phyloP scores from a whole-genome alignment of 768 basidiomycete species.

The Leccinum truebloodii region DNA sequence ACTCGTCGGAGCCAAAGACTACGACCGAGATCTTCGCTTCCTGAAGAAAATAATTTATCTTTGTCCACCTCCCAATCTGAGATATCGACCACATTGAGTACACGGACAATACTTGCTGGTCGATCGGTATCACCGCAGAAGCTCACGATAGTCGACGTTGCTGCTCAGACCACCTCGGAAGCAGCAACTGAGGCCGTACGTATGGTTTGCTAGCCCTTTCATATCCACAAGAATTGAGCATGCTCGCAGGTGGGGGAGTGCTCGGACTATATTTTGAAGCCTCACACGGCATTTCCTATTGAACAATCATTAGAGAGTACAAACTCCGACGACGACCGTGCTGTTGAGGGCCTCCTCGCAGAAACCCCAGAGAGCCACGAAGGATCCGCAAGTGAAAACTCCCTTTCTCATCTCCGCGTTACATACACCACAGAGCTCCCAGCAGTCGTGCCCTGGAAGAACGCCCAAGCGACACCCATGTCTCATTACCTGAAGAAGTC shows the following conservation, averaged over 20 bases:
- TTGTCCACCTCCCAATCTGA: constrained; percentile 28
- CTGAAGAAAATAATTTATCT: constrained; percentile 34
- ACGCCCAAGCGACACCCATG: constrained; percentile 35
- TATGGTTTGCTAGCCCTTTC: constrained; percentile 30
- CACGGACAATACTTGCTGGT: constrained; percentile 33
- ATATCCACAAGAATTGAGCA: constrained; percentile 31
- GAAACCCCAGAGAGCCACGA: constrained; percentile 34
- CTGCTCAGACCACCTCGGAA: constrained; percentile 27
- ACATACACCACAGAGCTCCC: constrained; percentile 37
- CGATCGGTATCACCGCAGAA: constrained; percentile 38
- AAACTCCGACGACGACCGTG: constrained; percentile 39
- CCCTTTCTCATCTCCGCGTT: constrained; percentile 38
- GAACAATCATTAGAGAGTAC: constrained; percentile 35
- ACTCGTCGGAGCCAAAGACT: constrained; percentile 38
- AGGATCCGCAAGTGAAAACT: constrained; percentile 32
- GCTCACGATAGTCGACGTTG: constrained; percentile 21
- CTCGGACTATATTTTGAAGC: constrained; percentile 27
- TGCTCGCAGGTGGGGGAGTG: constrained; percentile 32
- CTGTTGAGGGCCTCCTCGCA: constrained; percentile 34
- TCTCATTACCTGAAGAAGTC: constrained; percentile 41
- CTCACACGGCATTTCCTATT: constrained; percentile 28
- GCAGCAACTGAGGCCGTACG: constrained; percentile 32
- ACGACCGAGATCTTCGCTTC: constrained; percentile 32
- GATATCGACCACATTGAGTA: constrained; percentile 28
- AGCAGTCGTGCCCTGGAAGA: constrained; percentile 36